A percentile compares a stretch with the other conserved stretches of the same genome.
Evolutionary conservation across 208 protist genomes (phyloP).

Genomic region (Trypanosoma boissoni): DNA sequence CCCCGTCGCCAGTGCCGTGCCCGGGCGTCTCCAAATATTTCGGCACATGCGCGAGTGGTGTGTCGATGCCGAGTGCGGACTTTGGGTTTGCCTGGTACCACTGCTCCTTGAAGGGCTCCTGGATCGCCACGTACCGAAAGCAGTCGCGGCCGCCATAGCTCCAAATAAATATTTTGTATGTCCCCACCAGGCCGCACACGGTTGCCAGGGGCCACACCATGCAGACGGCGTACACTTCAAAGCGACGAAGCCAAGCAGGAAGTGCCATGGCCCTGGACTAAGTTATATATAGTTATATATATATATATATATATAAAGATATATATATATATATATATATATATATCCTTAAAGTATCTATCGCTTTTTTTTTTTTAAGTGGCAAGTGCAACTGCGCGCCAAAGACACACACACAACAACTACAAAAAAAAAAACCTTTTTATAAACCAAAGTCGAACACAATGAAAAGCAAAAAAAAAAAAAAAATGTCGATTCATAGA

Average conservation of each 20-base stretch:
- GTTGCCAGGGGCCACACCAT: conserved; percentile 81
- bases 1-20: conserved; percentile 31
- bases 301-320: neutral
- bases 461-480: no score
- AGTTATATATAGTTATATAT: neutral
- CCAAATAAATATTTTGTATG: conserved; percentile 85
- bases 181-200: conserved; percentile 50
- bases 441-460: no score
- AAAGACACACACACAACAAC: no score
- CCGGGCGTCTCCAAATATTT: conserved; percentile 81
- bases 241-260: conserved; percentile 69
- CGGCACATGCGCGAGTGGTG: conserved; percentile 76
- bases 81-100: conserved; percentile 89
- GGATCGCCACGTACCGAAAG: conserved; percentile 84
- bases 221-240: conserved; percentile 82
- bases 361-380: no score
- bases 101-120: conserved; percentile 82
- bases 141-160: conserved; percentile 85
- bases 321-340: neutral
- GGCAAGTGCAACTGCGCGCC: no score
- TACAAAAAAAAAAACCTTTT: no score
- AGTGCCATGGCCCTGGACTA: no score
- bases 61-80: conserved; percentile 71
- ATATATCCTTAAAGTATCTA: no score
- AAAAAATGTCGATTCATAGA: no score